Percentiles rank a stretch among this genome's conserved stretches.
Conservation (phyloP, 768 basidiomycete genomes). For the Tricholoma sp. region DNA sequence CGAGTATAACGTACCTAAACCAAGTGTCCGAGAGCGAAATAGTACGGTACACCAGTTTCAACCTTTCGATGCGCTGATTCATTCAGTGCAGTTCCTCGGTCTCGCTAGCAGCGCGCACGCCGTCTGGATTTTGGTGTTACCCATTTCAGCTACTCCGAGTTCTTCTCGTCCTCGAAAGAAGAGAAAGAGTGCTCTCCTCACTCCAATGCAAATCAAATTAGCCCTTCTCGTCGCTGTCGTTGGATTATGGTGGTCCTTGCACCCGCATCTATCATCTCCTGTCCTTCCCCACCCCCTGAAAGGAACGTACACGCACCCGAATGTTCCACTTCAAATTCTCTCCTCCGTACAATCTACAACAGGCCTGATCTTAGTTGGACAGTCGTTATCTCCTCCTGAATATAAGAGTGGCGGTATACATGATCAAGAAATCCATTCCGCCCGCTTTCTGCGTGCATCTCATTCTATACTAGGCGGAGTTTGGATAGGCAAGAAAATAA, state of each 20-base stretch:
- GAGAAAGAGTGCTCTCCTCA: constrained; percentile 12
- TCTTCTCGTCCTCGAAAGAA: constrained; percentile 11
- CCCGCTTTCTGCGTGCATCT: constrained; percentile 57
- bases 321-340: constrained; percentile 56
- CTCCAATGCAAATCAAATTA: constrained; percentile 20
- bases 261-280: constrained; percentile 43
- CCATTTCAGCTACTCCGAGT: constrained; percentile 4
- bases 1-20: constrained; percentile 19
- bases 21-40: constrained; percentile 35
- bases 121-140: constrained; percentile 23
- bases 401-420: constrained; percentile 21
- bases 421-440: constrained; percentile 38
- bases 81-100: constrained; percentile 21
- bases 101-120: constrained; percentile 28
- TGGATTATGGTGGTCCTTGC: constrained; percentile 30
- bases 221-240: constrained; percentile 26
- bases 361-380: constrained; percentile 79
- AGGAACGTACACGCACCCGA: constrained; percentile 46
- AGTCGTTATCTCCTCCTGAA: constrained; percentile 43
- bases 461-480: constrained; percentile 70
- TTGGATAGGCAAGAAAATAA: constrained; percentile 61
- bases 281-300: constrained; percentile 51
- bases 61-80: not conserved
- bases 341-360: constrained; percentile 68
- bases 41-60: constrained; percentile 20